phyloP scores from a whole-genome alignment of 805 yeast genomes.

The Martiniozyma abietophila region DNA sequence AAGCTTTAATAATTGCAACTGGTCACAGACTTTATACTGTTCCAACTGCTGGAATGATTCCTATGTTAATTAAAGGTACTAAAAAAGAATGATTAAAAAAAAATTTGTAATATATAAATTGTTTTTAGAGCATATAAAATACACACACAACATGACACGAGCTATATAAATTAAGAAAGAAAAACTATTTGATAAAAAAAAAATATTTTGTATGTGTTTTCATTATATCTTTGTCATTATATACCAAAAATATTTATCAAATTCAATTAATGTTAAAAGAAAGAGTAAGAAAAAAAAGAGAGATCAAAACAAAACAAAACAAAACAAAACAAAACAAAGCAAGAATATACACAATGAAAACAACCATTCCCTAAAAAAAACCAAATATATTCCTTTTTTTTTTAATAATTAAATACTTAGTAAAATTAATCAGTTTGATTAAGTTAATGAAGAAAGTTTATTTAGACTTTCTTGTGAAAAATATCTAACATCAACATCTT shows the following conservation, averaged over 20 bases:
- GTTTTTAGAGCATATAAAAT: too few relatives aligned
- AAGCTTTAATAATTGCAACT: slow-evolving; percentile 39
- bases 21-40: slow-evolving; percentile 50
- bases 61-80: slow-evolving; percentile 42
- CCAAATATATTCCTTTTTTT: too few relatives aligned
- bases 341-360: too few relatives aligned
- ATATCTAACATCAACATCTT: slow-evolving; percentile 83
- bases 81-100: slow-evolving; percentile 12
- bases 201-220: too few relatives aligned
- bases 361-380: too few relatives aligned
- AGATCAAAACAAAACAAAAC: too few relatives aligned
- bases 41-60: slow-evolving; percentile 60
- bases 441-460: slow-evolving; percentile 8
- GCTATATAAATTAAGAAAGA: not conserved
- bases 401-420: not conserved
- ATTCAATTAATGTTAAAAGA: too few relatives aligned
- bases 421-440: not conserved
- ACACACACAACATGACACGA: slow-evolving; percentile 1
- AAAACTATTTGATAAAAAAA: not conserved
- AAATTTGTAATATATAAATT: not conserved
- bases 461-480: slow-evolving; percentile 53
- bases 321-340: too few relatives aligned
- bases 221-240: too few relatives aligned
- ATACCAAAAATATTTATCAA: too few relatives aligned
- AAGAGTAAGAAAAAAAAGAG: too few relatives aligned